Evolutionary conservation across 2,329 filamentous ascomycete genomes (phyloP).

Genomic region (Ophiostoma pallidulum): DNA sequence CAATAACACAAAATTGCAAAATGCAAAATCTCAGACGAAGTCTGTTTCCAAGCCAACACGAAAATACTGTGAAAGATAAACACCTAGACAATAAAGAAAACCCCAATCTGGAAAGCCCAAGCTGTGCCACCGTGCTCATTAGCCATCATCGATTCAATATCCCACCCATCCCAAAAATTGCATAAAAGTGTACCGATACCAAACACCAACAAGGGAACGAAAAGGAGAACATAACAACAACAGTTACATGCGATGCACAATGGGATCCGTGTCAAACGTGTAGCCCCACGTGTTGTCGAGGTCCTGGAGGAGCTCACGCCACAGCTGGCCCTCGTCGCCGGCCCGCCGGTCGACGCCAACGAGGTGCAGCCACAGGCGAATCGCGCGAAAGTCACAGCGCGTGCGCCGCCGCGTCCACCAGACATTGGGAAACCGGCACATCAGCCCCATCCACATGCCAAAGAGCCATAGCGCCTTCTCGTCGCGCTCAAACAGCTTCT

Average conservation of each 20-base stretch:
- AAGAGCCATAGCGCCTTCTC: conserved; percentile 19
- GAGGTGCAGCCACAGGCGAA: conserved; percentile 18
- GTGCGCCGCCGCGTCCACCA: conserved; percentile 18
- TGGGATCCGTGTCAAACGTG: conserved; percentile 11
- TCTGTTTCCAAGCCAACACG: too few relatives aligned
- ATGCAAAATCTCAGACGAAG: too few relatives aligned
- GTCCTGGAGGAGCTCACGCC: conserved; percentile 15
- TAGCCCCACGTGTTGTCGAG: conserved; percentile 18
- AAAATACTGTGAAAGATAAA: too few relatives aligned
- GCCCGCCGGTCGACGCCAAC: conserved; percentile 13
- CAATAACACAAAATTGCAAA: too few relatives aligned
- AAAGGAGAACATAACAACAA: neutral
- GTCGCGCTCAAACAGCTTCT: conserved; percentile 16
- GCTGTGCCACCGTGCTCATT: too few relatives aligned
- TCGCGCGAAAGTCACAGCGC: conserved; percentile 19
- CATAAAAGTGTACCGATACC: neutral
- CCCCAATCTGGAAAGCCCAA: too few relatives aligned
- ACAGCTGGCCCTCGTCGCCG: conserved; percentile 15
- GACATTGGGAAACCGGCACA: conserved; percentile 17
- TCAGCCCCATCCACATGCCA: conserved; percentile 21
- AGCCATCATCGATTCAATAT: too few relatives aligned
- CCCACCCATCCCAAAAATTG: neutral
- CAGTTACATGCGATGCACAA: neutral
- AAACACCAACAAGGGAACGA: neutral
- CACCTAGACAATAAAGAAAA: too few relatives aligned